A percentile compares a stretch with the other conserved stretches of the same genome.
Evolutionary conservation across 1,284 basidiomycete species (phyloP).

Genomic region (Cutaneotrichosporon sp.): DNA sequence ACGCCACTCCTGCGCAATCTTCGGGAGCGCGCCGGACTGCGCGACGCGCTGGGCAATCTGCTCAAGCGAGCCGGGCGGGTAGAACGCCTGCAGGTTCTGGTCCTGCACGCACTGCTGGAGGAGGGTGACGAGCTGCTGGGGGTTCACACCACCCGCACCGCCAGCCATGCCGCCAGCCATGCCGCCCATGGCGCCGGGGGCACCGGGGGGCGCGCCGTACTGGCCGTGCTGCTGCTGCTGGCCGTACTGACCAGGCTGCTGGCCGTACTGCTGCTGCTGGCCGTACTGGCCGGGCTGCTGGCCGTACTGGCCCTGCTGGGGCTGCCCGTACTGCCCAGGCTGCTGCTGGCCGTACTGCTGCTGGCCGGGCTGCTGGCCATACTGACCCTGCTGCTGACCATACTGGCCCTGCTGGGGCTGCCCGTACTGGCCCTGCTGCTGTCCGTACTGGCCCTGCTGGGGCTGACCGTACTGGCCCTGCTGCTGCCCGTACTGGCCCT

Average conservation of each 20-base stretch:
- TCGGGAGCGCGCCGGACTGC: conserved; percentile 50
- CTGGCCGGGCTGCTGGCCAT: conserved; percentile 22
- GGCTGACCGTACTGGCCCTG: conserved; percentile 26
- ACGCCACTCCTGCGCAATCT: conserved; percentile 54
- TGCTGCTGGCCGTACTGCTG: conserved; percentile 32
- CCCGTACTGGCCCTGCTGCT: conserved; percentile 24
- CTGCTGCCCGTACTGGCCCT: conserved; percentile 31
- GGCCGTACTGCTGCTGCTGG: conserved; percentile 36
- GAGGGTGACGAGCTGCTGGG: conserved; percentile 31
- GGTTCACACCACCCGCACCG: conserved; percentile 15
- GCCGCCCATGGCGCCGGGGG: conserved; percentile 17
- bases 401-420: conserved; percentile 32
- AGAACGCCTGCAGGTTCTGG: conserved; percentile 56
- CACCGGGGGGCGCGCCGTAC: conserved; percentile 22
- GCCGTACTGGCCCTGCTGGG: conserved; percentile 21
- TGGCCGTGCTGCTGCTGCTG: conserved; percentile 28
- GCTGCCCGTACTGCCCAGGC: conserved; percentile 24
- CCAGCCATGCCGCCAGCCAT: conserved; percentile 29
- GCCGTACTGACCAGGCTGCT: conserved; percentile 24
- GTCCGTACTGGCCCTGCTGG: conserved; percentile 25
- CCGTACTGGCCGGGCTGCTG: conserved; percentile 26
- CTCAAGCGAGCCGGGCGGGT: conserved; percentile 51
- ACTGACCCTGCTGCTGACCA: conserved; percentile 18
- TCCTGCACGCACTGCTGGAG: conserved; percentile 54
- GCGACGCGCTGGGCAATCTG: conserved; percentile 54